Percentiles rank a stretch among this genome's conserved stretches.
Conservation (phyloP, 306 rosid genomes). For the Ormosia semicastrata region DNA sequence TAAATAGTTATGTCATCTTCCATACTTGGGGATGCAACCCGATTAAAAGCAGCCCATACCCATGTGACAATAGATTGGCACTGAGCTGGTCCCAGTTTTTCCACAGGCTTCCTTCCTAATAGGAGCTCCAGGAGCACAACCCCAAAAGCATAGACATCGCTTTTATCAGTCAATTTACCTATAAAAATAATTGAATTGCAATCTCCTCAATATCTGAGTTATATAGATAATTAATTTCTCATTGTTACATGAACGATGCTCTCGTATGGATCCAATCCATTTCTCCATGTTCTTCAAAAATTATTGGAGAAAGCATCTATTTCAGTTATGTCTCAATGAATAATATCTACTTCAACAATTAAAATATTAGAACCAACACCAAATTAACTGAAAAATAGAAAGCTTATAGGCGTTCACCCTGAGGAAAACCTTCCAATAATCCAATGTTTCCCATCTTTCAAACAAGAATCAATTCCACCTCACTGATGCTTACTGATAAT, state of each 20-base stretch:
- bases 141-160: slow-evolving; percentile 95
- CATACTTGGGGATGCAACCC: not conserved
- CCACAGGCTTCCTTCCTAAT: slow-evolving; percentile 81
- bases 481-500: not conserved
- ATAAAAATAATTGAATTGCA: slow-evolving; percentile 1
- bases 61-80: slow-evolving; percentile 97
- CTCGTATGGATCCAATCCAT: not conserved
- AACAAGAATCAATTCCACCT: not conserved
- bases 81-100: slow-evolving; percentile 77
- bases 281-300: not conserved
- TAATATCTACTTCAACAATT: not conserved
- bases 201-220: not conserved
- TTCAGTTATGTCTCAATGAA: not conserved
- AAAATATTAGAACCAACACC: not conserved
- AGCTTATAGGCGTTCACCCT: not conserved
- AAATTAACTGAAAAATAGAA: not conserved
- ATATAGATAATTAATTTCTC: not conserved
- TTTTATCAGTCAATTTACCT: slow-evolving; percentile 93
- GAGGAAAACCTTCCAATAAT: not conserved
- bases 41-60: slow-evolving; percentile 48
- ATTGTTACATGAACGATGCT: not conserved
- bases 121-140: slow-evolving; percentile 89
- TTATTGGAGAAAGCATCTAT: not conserved
- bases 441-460: not conserved
- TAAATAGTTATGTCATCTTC: not conserved